A percentile compares a stretch with the other conserved stretches of the same genome.
phyloP scores from a whole-genome alignment of 2,329 filamentous ascomycete species.

The Trichocomaceae sp. region DNA sequence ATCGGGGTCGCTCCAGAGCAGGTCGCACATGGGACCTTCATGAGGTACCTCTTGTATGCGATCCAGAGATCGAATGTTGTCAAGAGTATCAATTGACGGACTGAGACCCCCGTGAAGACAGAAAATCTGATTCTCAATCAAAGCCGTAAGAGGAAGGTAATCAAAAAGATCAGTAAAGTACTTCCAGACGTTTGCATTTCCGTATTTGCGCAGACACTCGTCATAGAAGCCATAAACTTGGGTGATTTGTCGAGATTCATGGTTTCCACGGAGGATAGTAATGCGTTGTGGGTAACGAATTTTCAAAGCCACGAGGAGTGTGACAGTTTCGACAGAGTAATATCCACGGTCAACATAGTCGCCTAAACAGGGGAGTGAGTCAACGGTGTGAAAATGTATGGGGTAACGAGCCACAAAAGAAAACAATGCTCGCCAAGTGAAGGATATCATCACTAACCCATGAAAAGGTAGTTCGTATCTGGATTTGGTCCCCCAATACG shows the following conservation, averaged over 20 bases:
- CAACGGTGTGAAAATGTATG: conserved; percentile 16
- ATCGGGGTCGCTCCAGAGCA: conserved; percentile 97
- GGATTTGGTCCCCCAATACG: conserved; percentile 97
- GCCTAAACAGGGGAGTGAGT: conserved; percentile 47
- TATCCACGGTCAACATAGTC: conserved; percentile 99
- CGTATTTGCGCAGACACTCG: conserved; percentile 97
- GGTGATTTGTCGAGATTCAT: conserved; percentile 98
- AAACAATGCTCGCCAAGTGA: not conserved
- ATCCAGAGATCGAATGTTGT: conserved; percentile 91
- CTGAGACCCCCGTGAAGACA: conserved; percentile 95
- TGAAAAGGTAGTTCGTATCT: conserved; percentile 98
- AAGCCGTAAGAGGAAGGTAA: conserved; percentile 90
- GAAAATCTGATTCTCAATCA: conserved; percentile 99
- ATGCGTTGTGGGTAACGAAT: conserved; percentile 97
- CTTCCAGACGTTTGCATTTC: conserved; percentile 99
- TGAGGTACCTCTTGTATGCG: conserved; percentile 98
- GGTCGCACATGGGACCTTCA: conserved; percentile 95
- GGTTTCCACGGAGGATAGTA: conserved; percentile 96
- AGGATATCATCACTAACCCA: conserved; percentile 58
- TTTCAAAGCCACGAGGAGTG: conserved; percentile 91
- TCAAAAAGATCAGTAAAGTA: conserved; percentile 99
- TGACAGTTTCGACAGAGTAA: conserved; percentile 98
- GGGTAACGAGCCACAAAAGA: too few species aligned
- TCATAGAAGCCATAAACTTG: conserved; percentile 99
- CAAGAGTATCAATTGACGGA: conserved; percentile 90